These are phyloP conservation scores for Liriodendron chinense DNA, from an alignment of 164 flowering plant genomes.

Conservation along the genomic window DNA sequence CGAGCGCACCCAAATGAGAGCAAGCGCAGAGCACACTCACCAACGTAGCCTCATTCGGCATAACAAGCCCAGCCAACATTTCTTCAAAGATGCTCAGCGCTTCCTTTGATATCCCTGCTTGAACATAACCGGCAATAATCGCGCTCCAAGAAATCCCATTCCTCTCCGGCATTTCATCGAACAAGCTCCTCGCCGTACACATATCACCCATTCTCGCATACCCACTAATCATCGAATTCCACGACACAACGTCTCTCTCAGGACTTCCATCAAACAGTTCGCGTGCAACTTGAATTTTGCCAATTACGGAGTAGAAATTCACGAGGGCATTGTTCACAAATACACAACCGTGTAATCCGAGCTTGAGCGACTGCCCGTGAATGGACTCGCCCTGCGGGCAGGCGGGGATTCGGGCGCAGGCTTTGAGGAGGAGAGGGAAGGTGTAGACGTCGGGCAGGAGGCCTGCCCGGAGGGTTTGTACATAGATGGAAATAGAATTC, in stretches of 20 bases:
- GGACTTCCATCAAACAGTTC: slow-evolving; percentile 16
- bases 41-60: slow-evolving; percentile 25
- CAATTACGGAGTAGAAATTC: slow-evolving; percentile 23
- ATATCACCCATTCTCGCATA: slow-evolving; percentile 24
- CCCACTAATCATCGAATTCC: slow-evolving; percentile 31
- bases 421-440: slow-evolving; percentile 25
- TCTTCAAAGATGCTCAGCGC: slow-evolving; percentile 24
- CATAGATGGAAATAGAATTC: slow-evolving; percentile 12
- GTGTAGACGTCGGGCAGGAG: slow-evolving; percentile 25
- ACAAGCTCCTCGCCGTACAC: slow-evolving; percentile 13
- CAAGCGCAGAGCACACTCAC: slow-evolving; percentile 31
- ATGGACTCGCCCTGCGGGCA: slow-evolving; percentile 22
- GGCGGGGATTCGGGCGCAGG: slow-evolving; percentile 16
- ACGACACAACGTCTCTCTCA: slow-evolving; percentile 29
- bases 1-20: slow-evolving; percentile 28
- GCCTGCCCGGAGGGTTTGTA: slow-evolving; percentile 10
- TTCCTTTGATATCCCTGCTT: slow-evolving; percentile 21
- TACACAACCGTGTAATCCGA: slow-evolving; percentile 17
- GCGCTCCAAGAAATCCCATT: slow-evolving; percentile 34
- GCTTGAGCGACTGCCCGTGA: slow-evolving; percentile 28
- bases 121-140: slow-evolving; percentile 31
- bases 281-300: slow-evolving; percentile 10
- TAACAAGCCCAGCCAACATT: slow-evolving; percentile 23
- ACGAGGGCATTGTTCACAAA: slow-evolving; percentile 23
- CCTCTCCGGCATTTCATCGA: slow-evolving; percentile 34